These are phyloP conservation scores for Xylaria cubensis DNA, from an alignment of 495 filamentous ascomycete genomes.

Conservation along the genomic window DNA sequence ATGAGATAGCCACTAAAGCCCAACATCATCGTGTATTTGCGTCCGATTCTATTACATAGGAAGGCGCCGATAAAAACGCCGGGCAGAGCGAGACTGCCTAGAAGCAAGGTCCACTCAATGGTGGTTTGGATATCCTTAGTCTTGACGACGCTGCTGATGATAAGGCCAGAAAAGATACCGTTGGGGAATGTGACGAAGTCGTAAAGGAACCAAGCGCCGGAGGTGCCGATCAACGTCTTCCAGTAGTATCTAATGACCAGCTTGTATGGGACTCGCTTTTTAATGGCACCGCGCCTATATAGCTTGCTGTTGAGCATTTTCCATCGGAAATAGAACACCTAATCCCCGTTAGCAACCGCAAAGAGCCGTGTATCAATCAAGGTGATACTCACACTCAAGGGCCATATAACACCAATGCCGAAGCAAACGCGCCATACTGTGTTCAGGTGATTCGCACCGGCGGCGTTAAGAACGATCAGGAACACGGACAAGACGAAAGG, in stretches of 20 bases:
- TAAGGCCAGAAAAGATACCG: constrained; percentile 57
- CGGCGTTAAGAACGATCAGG: constrained; percentile 52
- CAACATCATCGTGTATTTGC: constrained; percentile 61
- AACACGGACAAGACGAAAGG: constrained; percentile 58
- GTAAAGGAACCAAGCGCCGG: constrained; percentile 60
- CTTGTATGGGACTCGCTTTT: constrained; percentile 52
- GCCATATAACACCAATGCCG: constrained; percentile 58
- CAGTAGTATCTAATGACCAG: constrained; percentile 56
- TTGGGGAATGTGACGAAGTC: constrained; percentile 58
- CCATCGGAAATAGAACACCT: constrained; percentile 58
- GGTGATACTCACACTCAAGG: constrained; percentile 39
- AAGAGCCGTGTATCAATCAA: not conserved
- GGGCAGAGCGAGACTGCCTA: constrained; percentile 53
- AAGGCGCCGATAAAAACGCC: constrained; percentile 59
- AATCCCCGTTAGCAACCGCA: not conserved
- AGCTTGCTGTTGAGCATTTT: constrained; percentile 59
- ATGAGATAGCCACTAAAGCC: constrained; percentile 59
- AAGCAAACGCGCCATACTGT: constrained; percentile 62
- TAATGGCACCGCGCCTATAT: constrained; percentile 58
- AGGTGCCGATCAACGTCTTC: constrained; percentile 56
- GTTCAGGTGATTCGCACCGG: constrained; percentile 47
- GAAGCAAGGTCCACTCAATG: constrained; percentile 57
- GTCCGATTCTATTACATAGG: constrained; percentile 55
- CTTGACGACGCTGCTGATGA: constrained; percentile 49
- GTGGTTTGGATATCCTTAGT: constrained; percentile 43